A percentile compares a stretch with the other conserved stretches of the same genome.
Conservation (phyloP, 352 stramenopile genomes). For the Pythium periplocum region DNA sequence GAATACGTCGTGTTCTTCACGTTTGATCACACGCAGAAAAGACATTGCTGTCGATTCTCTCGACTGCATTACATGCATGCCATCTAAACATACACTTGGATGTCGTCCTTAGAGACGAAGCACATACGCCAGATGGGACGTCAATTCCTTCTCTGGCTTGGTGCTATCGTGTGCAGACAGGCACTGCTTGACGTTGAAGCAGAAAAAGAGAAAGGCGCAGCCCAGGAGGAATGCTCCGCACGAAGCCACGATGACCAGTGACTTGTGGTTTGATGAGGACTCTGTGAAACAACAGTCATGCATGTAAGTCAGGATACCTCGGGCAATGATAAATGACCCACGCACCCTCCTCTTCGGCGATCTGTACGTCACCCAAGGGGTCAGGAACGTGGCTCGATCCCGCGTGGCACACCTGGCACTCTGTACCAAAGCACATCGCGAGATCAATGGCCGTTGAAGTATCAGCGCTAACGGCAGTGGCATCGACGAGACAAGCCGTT, state of each 20-base stretch:
- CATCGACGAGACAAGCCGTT: not conserved
- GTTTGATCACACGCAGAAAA: not conserved
- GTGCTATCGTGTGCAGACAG: slow-evolving; percentile 22
- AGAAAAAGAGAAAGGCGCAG: slow-evolving; percentile 28
- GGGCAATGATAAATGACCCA: too few species aligned
- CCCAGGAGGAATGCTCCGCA: slow-evolving; percentile 43
- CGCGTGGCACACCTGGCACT: not conserved
- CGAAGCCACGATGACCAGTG: slow-evolving; percentile 33
- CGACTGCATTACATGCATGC: not conserved
- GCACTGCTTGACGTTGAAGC: slow-evolving; percentile 37
- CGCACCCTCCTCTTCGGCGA: too few species aligned
- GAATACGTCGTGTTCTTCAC: not conserved
- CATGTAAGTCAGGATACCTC: not conserved
- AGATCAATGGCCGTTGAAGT: not conserved
- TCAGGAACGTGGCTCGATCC: not conserved
- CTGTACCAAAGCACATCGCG: not conserved
- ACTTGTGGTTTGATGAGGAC: slow-evolving; percentile 9
- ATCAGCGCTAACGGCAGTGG: not conserved
- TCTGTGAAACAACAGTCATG: not conserved
- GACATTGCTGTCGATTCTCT: not conserved
- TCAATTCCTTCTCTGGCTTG: slow-evolving; percentile 51
- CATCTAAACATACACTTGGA: not conserved
- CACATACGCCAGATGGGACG: slow-evolving; percentile 48
- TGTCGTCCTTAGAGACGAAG: slow-evolving; percentile 20
- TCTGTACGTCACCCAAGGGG: not conserved